Conservation (phyloP, 176 grass and related monocot species). For the Elaeis guineensis region DNA sequence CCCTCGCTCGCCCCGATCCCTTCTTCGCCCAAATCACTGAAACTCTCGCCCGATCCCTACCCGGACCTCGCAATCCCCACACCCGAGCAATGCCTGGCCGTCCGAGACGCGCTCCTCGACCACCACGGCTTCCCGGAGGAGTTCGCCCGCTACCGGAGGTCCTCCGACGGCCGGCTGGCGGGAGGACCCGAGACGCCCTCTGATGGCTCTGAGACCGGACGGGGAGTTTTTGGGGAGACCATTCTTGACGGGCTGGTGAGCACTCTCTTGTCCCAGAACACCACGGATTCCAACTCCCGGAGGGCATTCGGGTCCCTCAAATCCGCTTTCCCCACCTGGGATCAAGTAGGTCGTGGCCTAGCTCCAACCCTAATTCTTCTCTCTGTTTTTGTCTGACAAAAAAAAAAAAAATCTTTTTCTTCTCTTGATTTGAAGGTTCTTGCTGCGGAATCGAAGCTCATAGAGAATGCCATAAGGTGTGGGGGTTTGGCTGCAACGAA, state of each 20-base stretch:
- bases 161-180: not conserved
- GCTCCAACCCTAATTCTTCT: not conserved
- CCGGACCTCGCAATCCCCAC: slow-evolving; percentile 31
- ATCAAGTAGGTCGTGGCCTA: slow-evolving; percentile 29
- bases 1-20: slow-evolving; percentile 5
- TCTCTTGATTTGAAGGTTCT: slow-evolving; percentile 38
- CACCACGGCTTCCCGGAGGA: slow-evolving; percentile 83
- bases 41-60: slow-evolving; percentile 38
- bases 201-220: not conserved
- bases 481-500: slow-evolving; percentile 71
- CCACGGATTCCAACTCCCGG: slow-evolving; percentile 73
- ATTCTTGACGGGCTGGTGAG: slow-evolving; percentile 68
- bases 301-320: slow-evolving; percentile 73
- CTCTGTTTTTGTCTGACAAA: not conserved
- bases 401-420: no score
- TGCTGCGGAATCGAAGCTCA: slow-evolving; percentile 34
- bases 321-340: slow-evolving; percentile 54
- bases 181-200: no score
- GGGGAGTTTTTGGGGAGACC: slow-evolving; percentile 1
- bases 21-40: not conserved
- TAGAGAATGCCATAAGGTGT: slow-evolving; percentile 73
- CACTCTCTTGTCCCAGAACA: slow-evolving; percentile 90
- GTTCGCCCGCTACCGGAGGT: slow-evolving; percentile 55
- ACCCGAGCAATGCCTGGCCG: slow-evolving; percentile 53
- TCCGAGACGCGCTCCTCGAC: slow-evolving; percentile 58